Percentiles rank a stretch among this genome's conserved stretches.
phyloP scores from a whole-genome alignment of 352 stramenopile genomes.

The Pythium phragmiticola region DNA sequence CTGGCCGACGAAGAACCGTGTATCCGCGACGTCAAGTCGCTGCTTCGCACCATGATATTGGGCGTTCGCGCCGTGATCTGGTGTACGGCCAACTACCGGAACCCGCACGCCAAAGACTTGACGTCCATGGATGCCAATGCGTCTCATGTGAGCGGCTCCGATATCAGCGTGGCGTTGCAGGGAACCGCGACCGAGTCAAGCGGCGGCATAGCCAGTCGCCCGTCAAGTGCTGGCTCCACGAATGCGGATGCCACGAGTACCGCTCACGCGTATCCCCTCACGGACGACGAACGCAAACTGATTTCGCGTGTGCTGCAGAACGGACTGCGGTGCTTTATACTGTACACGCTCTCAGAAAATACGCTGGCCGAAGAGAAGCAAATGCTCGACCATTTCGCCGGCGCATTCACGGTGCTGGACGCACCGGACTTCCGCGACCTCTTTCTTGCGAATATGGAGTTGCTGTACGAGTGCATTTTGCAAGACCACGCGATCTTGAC shows the following conservation, averaged over 20 bases:
- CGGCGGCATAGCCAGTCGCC: slow-evolving; percentile 3
- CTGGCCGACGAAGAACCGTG: slow-evolving; percentile 71
- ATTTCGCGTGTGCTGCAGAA: slow-evolving; percentile 94
- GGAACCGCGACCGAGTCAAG: slow-evolving; percentile 1
- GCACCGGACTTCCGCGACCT: slow-evolving; percentile 92
- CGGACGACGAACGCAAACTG: slow-evolving; percentile 90
- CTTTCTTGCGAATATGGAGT: slow-evolving; percentile 87
- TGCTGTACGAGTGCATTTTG: slow-evolving; percentile 93
- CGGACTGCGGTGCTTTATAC: slow-evolving; percentile 91
- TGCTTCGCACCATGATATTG: slow-evolving; percentile 96
- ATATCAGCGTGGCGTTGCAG: neutral
- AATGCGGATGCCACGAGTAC: slow-evolving; percentile 9
- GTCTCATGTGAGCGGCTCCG: neutral
- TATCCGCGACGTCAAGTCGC: slow-evolving; percentile 90
- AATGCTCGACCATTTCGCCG: slow-evolving; percentile 96
- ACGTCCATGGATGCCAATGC: slow-evolving; percentile 68
- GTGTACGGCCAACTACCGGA: slow-evolving; percentile 94
- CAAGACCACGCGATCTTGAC: slow-evolving; percentile 92
- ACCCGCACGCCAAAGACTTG: slow-evolving; percentile 82
- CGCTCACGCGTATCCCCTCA: slow-evolving; percentile 81
- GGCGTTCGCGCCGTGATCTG: slow-evolving; percentile 98
- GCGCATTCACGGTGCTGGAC: slow-evolving; percentile 96
- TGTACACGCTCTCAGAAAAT: slow-evolving; percentile 91
- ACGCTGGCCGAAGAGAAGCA: slow-evolving; percentile 92
- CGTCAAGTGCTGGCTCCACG: slow-evolving; percentile 1